These are phyloP conservation scores for Phylloporus sp. DNA, from an alignment of 768 basidiomycete genomes.

Conservation along the genomic window DNA sequence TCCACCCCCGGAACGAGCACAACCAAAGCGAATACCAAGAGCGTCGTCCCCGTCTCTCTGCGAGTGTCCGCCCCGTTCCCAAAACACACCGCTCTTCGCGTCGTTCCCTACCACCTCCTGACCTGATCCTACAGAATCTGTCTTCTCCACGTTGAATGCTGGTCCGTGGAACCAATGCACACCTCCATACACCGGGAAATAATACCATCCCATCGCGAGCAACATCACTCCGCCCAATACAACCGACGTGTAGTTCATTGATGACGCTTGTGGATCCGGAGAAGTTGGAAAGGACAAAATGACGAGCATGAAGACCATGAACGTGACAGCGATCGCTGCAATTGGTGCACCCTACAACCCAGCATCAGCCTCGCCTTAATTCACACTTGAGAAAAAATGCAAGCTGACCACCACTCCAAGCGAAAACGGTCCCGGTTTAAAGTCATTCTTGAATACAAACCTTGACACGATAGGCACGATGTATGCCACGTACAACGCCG, in stretches of 20 bases:
- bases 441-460: slow-evolving; percentile 42
- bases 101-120: neutral
- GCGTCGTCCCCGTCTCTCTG: too few species aligned
- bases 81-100: neutral
- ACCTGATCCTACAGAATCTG: neutral
- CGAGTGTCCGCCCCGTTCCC: neutral
- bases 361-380: neutral
- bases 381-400: neutral
- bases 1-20: too few species aligned
- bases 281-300: slow-evolving; percentile 60
- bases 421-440: slow-evolving; percentile 43
- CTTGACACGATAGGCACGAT: slow-evolving; percentile 47
- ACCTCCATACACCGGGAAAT: slow-evolving; percentile 68
- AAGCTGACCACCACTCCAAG: slow-evolving; percentile 38
- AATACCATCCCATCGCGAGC: slow-evolving; percentile 59
- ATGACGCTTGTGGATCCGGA: slow-evolving; percentile 38
- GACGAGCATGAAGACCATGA: slow-evolving; percentile 62
- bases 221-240: slow-evolving; percentile 57
- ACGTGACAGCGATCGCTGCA: slow-evolving; percentile 49
- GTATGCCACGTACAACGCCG: slow-evolving; percentile 42
- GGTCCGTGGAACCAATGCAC: slow-evolving; percentile 68
- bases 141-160: slow-evolving; percentile 36
- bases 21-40: neutral
- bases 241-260: slow-evolving; percentile 71
- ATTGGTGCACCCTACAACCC: slow-evolving; percentile 47